Evolutionary conservation across 1,284 basidiomycete genomes (phyloP), one percentile per base, ranked within the genome.

Genomic region (Phylloboletellus chloephorus): DNA sequence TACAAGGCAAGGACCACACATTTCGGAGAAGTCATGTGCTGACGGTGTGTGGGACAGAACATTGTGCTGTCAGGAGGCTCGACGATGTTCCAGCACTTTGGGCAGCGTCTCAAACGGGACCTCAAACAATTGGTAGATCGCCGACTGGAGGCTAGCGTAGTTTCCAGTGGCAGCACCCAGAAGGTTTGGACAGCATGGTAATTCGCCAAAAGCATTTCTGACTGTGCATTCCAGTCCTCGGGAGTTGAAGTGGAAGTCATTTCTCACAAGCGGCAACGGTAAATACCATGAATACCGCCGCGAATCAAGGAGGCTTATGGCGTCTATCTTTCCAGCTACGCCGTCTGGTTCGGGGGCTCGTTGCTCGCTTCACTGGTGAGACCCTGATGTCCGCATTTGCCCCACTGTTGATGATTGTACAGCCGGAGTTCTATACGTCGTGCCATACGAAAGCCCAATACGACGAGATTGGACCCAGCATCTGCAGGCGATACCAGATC

Each of bases 21-120:
- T 21, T 6, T n/a, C 32, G 22, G 8, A 4, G 31, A 13, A 20
- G 19, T 17, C 32, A 7, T 23, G n/a, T 37, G 3, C 33, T 46
- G 4, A 54, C 6, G 8, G 9, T 9, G 13, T 22, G 21, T 10
- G 8, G 20, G 22, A 24, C 46, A 88, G 85, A 95, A 96, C 68
- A 96, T 96, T 50, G 93, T 97, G 12, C 68, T 96, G 5, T 90
- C 86, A 0, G 93, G 93, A 41, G 93, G 93, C n/a, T 92, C 88
- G 11, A 97, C 93, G 37, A 95, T 95, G 93, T 96, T 94, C 73
- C 88, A 96, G 56, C 87, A 98, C 72, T 98, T 99, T 64, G 93
- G 92, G 12, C 84, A 91, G 59, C 82, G 96, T 41, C 76, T 99
- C 49, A 94, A 97, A 69, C 83, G 94, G 41, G 96, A 98, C 61